Evolutionary conservation across 176 grass and related monocot species (phyloP).

Genomic region (Pontederia crassipes): DNA sequence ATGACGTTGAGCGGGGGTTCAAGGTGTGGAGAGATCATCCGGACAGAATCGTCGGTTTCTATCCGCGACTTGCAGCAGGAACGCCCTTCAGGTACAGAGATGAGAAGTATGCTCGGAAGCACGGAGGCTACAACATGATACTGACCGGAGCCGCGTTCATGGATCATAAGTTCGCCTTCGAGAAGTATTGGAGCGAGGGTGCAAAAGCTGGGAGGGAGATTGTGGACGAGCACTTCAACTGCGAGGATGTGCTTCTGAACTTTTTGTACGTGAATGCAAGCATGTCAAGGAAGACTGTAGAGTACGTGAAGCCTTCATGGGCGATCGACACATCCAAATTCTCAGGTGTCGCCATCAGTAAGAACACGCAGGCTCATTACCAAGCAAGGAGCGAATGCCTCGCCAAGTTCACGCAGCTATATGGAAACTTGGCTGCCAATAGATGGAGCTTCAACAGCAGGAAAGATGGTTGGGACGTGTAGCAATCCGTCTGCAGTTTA

Average conservation of each 20-base stretch:
- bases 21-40: conserved; percentile 74
- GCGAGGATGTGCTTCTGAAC: conserved; percentile 82
- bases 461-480: conserved; percentile 80
- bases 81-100: conserved; percentile 48
- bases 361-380: conserved; percentile 61
- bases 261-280: conserved; percentile 81
- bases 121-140: conserved; percentile 74
- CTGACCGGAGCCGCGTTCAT: conserved; percentile 89
- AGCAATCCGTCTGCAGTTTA: not conserved
- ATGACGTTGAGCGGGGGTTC: conserved; percentile 89
- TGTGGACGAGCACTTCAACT: conserved; percentile 68
- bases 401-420: conserved; percentile 53
- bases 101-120: conserved; percentile 43
- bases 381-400: conserved; percentile 68
- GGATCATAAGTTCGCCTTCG: conserved; percentile 71
- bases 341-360: conserved; percentile 75
- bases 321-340: conserved; percentile 92
- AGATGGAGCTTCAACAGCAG: conserved; percentile 44
- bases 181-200: conserved; percentile 60
- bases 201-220: conserved; percentile 45
- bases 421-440: conserved; percentile 61
- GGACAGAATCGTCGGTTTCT: conserved; percentile 66
- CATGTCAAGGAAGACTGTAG: conserved; percentile 31
- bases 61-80: conserved; percentile 68
- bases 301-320: conserved; percentile 91